A percentile compares a stretch with the other conserved stretches of the same genome.
Evolutionary conservation across 2,329 filamentous ascomycete species (phyloP).

Genomic region (Diaporthe capsici): DNA sequence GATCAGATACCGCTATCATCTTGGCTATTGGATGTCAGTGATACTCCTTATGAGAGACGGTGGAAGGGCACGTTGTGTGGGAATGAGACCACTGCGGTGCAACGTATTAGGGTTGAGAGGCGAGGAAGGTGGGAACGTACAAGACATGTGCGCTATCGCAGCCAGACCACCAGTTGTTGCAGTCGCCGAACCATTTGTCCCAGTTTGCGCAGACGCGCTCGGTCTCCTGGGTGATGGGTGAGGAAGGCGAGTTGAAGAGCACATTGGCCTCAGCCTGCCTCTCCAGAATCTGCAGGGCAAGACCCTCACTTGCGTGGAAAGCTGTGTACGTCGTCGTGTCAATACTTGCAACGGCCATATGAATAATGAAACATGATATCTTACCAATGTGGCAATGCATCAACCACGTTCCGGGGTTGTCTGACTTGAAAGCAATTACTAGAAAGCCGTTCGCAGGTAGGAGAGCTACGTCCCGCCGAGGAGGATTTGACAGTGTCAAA

Average conservation of each 20-base stretch:
- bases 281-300: slow-evolving; percentile 60
- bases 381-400: slow-evolving; percentile 66
- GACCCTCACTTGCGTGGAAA: slow-evolving; percentile 58
- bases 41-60: rapidly evolving
- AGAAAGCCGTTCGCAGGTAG: slow-evolving; percentile 60
- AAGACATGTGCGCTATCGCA: slow-evolving; percentile 18
- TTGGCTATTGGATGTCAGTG: slow-evolving; percentile 23
- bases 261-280: slow-evolving; percentile 39
- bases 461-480: slow-evolving; percentile 66
- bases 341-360: neutral
- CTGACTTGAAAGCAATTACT: slow-evolving; percentile 63
- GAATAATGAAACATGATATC: slow-evolving; percentile 10
- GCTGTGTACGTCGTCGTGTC: neutral
- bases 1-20: slow-evolving; percentile 23
- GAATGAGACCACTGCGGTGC: no score
- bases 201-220: slow-evolving; percentile 34
- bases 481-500: slow-evolving; percentile 58
- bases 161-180: slow-evolving; percentile 39
- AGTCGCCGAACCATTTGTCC: slow-evolving; percentile 35
- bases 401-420: slow-evolving; percentile 65
- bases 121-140: neutral
- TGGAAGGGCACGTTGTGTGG: neutral
- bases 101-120: no score
- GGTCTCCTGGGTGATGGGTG: slow-evolving; percentile 15
- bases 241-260: slow-evolving; percentile 18